Conservation (phyloP, 768 basidiomycete species). For the Mycena crocata region DNA sequence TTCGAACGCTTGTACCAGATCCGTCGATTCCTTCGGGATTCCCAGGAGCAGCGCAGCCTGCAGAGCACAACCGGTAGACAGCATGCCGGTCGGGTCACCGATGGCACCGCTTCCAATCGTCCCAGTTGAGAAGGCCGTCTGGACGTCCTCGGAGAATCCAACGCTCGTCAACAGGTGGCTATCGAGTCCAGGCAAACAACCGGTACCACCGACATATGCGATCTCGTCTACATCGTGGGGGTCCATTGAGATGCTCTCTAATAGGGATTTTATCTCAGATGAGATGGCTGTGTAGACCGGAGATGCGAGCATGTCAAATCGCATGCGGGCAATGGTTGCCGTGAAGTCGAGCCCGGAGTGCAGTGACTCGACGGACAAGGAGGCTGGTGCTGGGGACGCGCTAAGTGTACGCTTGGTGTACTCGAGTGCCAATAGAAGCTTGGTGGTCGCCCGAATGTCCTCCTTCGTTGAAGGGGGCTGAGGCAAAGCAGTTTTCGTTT, state of each 20-base stretch:
- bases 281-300: conserved; percentile 70
- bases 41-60: conserved; percentile 74
- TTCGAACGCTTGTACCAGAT: conserved; percentile 64
- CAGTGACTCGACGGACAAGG: conserved; percentile 92
- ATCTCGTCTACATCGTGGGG: conserved; percentile 80
- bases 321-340: conserved; percentile 67
- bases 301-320: conserved; percentile 72
- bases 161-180: conserved; percentile 59
- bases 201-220: conserved; percentile 82
- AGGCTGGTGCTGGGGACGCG: conserved; percentile 88
- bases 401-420: conserved; percentile 94
- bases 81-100: conserved; percentile 82
- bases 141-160: conserved; percentile 70
- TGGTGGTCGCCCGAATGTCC: conserved; percentile 83
- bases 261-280: conserved; percentile 62
- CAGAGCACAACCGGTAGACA: conserved; percentile 81
- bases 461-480: conserved; percentile 65
- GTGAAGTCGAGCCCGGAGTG: conserved; percentile 95
- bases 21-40: conserved; percentile 60
- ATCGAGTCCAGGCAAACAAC: conserved; percentile 80
- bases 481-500: conserved; percentile 83
- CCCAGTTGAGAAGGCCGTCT: conserved; percentile 74
- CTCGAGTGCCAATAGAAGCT: conserved; percentile 91
- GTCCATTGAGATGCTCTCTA: conserved; percentile 64
- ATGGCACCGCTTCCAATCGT: conserved; percentile 78